Percentiles rank a stretch among this genome's conserved stretches.
Evolutionary conservation across 768 basidiomycete species (phyloP).

Genomic region (Suillus spraguei): DNA sequence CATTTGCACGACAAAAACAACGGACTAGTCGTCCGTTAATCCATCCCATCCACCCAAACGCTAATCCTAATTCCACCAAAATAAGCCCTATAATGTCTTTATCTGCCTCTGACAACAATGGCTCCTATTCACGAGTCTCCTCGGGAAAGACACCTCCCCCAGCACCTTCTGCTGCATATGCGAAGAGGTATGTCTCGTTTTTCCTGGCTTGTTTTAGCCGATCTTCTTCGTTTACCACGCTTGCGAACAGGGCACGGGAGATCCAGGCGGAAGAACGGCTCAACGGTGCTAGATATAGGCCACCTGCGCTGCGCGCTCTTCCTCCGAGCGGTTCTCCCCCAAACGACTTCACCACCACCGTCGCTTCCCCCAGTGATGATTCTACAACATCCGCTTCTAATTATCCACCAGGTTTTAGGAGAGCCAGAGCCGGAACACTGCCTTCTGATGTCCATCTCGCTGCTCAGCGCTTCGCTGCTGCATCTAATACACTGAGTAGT

Average conservation of each 20-base stretch:
- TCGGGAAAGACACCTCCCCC: slow-evolving; percentile 91
- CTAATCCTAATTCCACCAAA: slow-evolving; percentile 80
- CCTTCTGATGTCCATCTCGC: slow-evolving; percentile 93
- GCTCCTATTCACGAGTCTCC: slow-evolving; percentile 78
- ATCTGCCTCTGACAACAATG: slow-evolving; percentile 81
- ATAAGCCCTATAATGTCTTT: slow-evolving; percentile 84
- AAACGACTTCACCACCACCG: slow-evolving; percentile 63
- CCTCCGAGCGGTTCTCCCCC: slow-evolving; percentile 73
- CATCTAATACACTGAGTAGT: slow-evolving; percentile 57
- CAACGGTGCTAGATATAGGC: slow-evolving; percentile 66
- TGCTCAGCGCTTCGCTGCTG: slow-evolving; percentile 77
- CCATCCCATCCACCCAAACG: slow-evolving; percentile 37
- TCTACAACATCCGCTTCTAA: slow-evolving; percentile 67
- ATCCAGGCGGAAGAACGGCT: slow-evolving; percentile 77
- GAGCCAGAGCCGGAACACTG: slow-evolving; percentile 96
- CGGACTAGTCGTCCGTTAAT: slow-evolving; percentile 35
- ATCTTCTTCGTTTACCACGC: slow-evolving; percentile 19
- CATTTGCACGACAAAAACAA: slow-evolving; percentile 34
- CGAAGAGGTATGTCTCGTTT: slow-evolving; percentile 65
- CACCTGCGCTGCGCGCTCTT: slow-evolving; percentile 74
- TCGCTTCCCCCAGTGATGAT: slow-evolving; percentile 59
- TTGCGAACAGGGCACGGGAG: slow-evolving; percentile 70
- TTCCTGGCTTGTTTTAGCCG: slow-evolving; percentile 18
- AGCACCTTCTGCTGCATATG: slow-evolving; percentile 86
- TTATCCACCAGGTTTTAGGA: slow-evolving; percentile 85